Percentiles rank a stretch among this genome's conserved stretches.
These are phyloP conservation scores for Ilex aquifolium DNA, from an alignment of 257 asterid genomes.

Conservation along the genomic window DNA sequence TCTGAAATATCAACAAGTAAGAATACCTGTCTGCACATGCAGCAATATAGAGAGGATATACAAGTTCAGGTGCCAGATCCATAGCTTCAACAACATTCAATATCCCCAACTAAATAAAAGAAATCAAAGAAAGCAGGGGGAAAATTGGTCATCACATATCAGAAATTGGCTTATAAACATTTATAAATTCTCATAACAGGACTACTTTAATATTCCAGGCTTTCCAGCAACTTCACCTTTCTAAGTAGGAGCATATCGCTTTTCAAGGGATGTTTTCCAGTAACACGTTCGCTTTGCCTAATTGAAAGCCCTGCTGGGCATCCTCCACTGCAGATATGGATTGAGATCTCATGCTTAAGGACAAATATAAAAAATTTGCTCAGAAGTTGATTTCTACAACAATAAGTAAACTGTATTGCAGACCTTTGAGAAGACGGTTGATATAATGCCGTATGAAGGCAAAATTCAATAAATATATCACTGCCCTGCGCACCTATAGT, in stretches of 20 bases:
- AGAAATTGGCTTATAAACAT: conserved; percentile 7
- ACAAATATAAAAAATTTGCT: conserved; percentile 4
- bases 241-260: conserved; percentile 46
- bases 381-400: no score
- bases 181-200: no score
- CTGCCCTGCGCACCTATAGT: conserved; percentile 56
- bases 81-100: conserved; percentile 66
- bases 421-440: conserved; percentile 81
- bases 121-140: no score
- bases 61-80: conserved; percentile 73
- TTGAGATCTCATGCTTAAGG: conserved; percentile 22
- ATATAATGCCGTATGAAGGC: conserved; percentile 77
- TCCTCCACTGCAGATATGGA: conserved; percentile 48
- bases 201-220: not conserved
- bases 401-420: conserved; percentile 1
- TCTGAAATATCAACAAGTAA: not conserved
- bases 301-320: conserved; percentile 80
- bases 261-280: conserved; percentile 64
- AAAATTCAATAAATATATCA: conserved; percentile 74
- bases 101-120: conserved; percentile 63
- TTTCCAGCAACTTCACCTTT: conserved; percentile 47
- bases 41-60: conserved; percentile 73
- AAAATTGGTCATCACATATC: conserved; percentile 15
- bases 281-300: conserved; percentile 69
- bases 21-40: conserved; percentile 82